Evolutionary conservation across 495 filamentous ascomycete genomes (phyloP).

Genomic region (Penicillium ucsense): DNA sequence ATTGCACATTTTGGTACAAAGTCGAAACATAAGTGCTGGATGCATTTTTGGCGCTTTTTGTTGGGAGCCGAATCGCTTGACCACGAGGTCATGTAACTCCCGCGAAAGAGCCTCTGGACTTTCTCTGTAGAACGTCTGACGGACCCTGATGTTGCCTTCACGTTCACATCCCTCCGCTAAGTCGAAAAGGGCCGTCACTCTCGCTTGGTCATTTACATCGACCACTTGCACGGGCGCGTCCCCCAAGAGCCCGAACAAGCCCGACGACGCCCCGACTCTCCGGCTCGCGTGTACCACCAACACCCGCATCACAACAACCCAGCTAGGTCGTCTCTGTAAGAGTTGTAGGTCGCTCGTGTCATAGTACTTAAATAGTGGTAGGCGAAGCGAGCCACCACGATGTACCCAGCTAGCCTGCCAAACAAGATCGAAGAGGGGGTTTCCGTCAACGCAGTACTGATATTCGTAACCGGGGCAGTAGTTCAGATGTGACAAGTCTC

Average conservation of each 20-base stretch:
- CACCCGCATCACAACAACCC: neutral
- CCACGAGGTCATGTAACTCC: neutral
- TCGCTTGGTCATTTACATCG: neutral
- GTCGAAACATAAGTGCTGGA: neutral
- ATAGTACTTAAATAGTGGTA: neutral
- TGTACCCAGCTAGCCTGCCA: neutral
- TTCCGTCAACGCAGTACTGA: neutral
- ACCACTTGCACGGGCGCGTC: neutral
- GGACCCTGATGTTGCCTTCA: neutral
- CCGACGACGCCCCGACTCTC: neutral
- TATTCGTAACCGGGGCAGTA: neutral
- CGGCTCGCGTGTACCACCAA: neutral
- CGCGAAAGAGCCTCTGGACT: neutral
- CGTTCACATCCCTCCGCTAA: neutral
- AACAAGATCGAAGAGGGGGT: neutral
- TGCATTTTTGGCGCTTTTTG: neutral
- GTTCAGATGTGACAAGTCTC: neutral
- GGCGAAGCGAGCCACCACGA: neutral
- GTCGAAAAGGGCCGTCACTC: neutral
- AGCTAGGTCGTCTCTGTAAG: neutral
- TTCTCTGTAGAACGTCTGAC: neutral
- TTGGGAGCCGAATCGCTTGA: neutral
- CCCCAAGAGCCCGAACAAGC: neutral
- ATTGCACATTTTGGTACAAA: neutral
- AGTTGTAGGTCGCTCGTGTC: neutral